Percentiles rank a stretch among this genome's conserved stretches.
Evolutionary conservation across 2,329 filamentous ascomycete species (phyloP).

Genomic region (Hyphodiscus sp.): DNA sequence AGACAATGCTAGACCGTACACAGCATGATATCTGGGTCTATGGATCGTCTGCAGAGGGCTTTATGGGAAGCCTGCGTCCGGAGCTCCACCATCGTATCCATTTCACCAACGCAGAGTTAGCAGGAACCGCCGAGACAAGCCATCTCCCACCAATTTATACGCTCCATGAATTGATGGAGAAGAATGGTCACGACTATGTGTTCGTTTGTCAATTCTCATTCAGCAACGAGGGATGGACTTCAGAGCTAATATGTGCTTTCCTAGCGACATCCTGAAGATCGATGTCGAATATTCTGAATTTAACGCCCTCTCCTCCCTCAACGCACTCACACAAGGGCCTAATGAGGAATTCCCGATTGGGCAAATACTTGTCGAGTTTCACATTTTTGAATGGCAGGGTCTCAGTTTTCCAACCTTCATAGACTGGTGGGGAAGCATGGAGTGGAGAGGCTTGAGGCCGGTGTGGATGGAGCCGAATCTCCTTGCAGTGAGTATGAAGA

Average conservation of each 20-base stretch:
- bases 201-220: constrained; percentile 1
- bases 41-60: constrained; percentile 32
- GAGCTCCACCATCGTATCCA: constrained; percentile 21
- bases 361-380: constrained; percentile 23
- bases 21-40: constrained; percentile 35
- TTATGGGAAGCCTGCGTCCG: constrained; percentile 26
- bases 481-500: constrained; percentile 16
- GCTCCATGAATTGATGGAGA: constrained; percentile 33
- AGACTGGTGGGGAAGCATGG: constrained; percentile 28
- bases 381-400: constrained; percentile 17
- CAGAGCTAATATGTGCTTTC: too few relatives aligned
- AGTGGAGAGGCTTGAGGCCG: constrained; percentile 24
- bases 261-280: constrained; percentile 34
- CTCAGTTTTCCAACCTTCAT: constrained; percentile 20
- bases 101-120: constrained; percentile 31
- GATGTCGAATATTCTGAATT: constrained; percentile 35
- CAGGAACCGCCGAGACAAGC: constrained; percentile 22
- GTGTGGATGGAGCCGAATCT: constrained; percentile 26
- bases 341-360: constrained; percentile 21
- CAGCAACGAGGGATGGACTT: too few relatives aligned
- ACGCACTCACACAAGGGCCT: constrained; percentile 3
- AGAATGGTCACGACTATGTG: constrained; percentile 33
- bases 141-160: constrained; percentile 29
- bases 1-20: constrained; percentile 33
- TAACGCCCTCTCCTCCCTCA: constrained; percentile 27